phyloP scores from a whole-genome alignment of 2,329 filamentous ascomycete species.

The Fonsecaea multimorphosa region DNA sequence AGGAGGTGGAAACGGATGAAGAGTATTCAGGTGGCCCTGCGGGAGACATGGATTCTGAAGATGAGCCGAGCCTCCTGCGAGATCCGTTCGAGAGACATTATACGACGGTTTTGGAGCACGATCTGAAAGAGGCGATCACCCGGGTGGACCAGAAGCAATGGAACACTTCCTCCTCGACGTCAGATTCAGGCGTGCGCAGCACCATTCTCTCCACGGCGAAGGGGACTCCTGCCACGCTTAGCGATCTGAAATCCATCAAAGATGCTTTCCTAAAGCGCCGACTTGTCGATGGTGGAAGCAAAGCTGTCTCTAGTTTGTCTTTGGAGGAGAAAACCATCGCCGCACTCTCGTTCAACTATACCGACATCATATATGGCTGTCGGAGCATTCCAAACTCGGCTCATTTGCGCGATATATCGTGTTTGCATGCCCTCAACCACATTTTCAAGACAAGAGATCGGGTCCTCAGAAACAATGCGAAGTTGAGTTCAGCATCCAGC shows the following conservation, averaged over 20 bases:
- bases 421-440: constrained; percentile 88
- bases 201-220: constrained; percentile 20
- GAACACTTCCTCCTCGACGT: constrained; percentile 48
- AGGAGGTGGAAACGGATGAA: constrained; percentile 40
- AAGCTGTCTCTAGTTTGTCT: constrained; percentile 61
- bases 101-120: constrained; percentile 57
- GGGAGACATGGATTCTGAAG: constrained; percentile 41
- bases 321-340: constrained; percentile 69
- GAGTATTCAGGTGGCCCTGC: constrained; percentile 50
- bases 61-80: constrained; percentile 59
- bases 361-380: constrained; percentile 77
- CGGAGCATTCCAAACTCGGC: constrained; percentile 72
- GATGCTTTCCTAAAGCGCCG: constrained; percentile 69
- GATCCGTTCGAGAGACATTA: constrained; percentile 88
- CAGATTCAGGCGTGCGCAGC: constrained; percentile 40
- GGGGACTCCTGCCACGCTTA: background rate
- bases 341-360: constrained; percentile 78
- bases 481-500: constrained; percentile 70
- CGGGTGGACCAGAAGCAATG: constrained; percentile 56
- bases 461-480: constrained; percentile 90
- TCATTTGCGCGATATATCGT: constrained; percentile 72
- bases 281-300: constrained; percentile 62
- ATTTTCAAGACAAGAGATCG: constrained; percentile 90
- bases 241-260: constrained; percentile 17
- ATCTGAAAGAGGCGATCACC: constrained; percentile 65